phyloP scores from a whole-genome alignment of 306 rosid genomes.

The Casuarina equisetifolia region DNA sequence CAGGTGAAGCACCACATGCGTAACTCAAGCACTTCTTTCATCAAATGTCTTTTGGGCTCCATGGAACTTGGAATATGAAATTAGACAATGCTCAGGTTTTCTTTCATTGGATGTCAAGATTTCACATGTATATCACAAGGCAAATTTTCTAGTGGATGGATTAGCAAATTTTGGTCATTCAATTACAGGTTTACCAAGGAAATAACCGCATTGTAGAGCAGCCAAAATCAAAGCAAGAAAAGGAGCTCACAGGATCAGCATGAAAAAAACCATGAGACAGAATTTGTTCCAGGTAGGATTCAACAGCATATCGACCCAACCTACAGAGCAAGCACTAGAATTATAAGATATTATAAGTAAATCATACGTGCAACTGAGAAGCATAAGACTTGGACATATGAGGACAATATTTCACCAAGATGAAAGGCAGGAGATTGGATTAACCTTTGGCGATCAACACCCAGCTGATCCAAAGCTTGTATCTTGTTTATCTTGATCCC shows the following conservation, averaged over 20 bases:
- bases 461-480: conserved; percentile 93
- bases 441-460: conserved; percentile 91
- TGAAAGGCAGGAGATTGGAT: conserved; percentile 17
- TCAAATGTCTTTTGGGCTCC: no score
- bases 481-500: conserved; percentile 97
- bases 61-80: no score
- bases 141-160: no score
- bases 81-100: no score
- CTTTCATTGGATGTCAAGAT: no score
- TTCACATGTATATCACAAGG: no score
- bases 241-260: conserved; percentile 88
- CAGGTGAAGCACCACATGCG: not conserved
- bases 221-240: conserved; percentile 17
- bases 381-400: conserved; percentile 17
- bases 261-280: conserved; percentile 98
- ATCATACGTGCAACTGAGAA: conserved; percentile 26
- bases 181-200: no score
- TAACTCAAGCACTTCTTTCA: not conserved
- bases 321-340: conserved; percentile 43
- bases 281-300: conserved; percentile 97
- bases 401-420: conserved; percentile 16
- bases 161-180: no score
- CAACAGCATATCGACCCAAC: conserved; percentile 94
- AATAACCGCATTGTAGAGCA: conserved; percentile 3
- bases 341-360: conserved; percentile 10